Conservation (phyloP, 768 basidiomycete genomes). For the Mycena epipterygia region DNA sequence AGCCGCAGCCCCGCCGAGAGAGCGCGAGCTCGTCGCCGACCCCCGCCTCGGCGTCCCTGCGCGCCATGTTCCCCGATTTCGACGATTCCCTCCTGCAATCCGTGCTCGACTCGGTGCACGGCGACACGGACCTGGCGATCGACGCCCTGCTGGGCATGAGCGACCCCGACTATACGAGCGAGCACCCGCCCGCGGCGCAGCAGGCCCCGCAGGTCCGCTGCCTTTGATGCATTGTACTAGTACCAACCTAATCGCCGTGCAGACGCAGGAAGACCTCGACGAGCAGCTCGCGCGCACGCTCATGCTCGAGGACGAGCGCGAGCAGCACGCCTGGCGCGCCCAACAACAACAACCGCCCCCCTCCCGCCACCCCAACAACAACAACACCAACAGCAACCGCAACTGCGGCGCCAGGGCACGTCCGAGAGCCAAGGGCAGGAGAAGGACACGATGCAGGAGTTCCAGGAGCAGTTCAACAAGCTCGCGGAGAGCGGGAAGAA, state of each 20-base stretch:
- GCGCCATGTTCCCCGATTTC: conserved; percentile 85
- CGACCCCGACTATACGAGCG: conserved; percentile 78
- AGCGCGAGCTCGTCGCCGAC: conserved; percentile 47
- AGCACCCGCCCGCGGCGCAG: conserved; percentile 47
- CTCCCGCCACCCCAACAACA: conserved; percentile 45
- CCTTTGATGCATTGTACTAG: too few relatives aligned
- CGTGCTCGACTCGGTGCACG: conserved; percentile 79
- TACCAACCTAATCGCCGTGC: too few relatives aligned
- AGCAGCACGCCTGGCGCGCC: conserved; percentile 53
- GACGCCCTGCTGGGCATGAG: conserved; percentile 88
- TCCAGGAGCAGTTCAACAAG: conserved; percentile 82
- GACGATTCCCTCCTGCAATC: conserved; percentile 78
- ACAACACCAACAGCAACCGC: conserved; percentile 37
- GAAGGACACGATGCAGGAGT: conserved; percentile 71
- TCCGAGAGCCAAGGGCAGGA: conserved; percentile 41
- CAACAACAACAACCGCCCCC: too few relatives aligned
- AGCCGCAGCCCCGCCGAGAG: conserved; percentile 9
- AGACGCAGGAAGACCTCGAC: conserved; percentile 80
- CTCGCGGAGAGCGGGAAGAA: conserved; percentile 89
- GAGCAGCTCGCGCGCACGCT: conserved; percentile 84
- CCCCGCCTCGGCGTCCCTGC: conserved; percentile 68
- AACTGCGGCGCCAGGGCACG: conserved; percentile 28
- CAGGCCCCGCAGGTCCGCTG: conserved; percentile 44
- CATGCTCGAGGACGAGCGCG: conserved; percentile 71
- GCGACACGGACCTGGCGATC: conserved; percentile 81